Evolutionary conservation across 352 stramenopile genomes (phyloP).

Genomic region (Phytopythium boreale): DNA sequence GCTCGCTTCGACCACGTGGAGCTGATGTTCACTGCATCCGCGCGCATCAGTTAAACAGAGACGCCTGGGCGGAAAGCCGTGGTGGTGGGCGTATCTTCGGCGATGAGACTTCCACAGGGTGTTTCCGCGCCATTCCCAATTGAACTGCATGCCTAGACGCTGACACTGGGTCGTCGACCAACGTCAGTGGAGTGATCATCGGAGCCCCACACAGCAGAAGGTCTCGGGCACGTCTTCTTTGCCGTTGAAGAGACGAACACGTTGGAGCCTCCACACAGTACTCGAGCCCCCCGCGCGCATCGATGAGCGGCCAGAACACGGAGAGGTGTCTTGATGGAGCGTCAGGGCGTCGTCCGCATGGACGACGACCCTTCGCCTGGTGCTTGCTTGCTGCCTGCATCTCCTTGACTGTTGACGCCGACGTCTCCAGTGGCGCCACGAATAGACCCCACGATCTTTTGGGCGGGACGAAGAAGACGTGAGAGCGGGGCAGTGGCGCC

Average conservation of each 20-base stretch:
- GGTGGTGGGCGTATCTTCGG: not conserved
- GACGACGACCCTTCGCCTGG: too few species aligned
- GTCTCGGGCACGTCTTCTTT: not conserved
- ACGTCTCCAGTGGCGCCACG: not conserved
- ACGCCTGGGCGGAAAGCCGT: too few species aligned
- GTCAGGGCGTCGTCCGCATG: not conserved
- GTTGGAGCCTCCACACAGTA: too few species aligned
- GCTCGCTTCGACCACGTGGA: not conserved
- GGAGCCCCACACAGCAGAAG: not conserved
- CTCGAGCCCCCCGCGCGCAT: too few species aligned
- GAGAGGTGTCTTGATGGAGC: too few species aligned
- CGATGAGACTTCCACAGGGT: not conserved
- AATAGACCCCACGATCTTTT: constrained; percentile 4
- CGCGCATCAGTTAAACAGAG: not conserved
- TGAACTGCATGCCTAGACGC: not conserved
- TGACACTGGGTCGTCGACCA: not conserved
- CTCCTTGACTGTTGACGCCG: not conserved
- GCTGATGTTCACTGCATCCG: not conserved
- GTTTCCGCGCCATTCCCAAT: not conserved
- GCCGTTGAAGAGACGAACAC: too few species aligned
- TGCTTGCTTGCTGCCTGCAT: not conserved
- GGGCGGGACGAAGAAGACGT: not conserved
- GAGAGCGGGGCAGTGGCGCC: not conserved
- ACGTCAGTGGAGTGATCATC: not conserved
- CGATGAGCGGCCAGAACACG: too few species aligned